Evolutionary conservation across 1,139 yeast genomes (phyloP).

Genomic region (Suhomyces anneliseae): DNA sequence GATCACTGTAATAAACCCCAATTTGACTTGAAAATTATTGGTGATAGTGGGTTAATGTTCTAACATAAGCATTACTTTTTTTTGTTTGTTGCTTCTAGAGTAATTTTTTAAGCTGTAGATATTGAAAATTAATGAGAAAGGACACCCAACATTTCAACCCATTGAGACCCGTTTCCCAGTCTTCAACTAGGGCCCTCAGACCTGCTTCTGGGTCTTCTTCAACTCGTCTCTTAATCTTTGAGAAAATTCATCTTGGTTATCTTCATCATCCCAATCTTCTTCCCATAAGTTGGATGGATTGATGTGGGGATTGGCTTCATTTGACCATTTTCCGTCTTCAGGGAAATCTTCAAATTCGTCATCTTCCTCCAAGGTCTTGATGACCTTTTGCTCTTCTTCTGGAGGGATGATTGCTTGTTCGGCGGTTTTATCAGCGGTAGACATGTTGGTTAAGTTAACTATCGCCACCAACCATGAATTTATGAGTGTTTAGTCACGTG

Average conservation of each 20-base stretch:
- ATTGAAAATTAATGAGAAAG: no score
- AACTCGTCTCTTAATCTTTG: slow-evolving; percentile 59
- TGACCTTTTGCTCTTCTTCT: slow-evolving; percentile 32
- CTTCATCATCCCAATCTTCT: slow-evolving; percentile 95
- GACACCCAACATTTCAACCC: no score
- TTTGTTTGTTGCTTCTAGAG: no score
- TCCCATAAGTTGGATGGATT: slow-evolving; percentile 69
- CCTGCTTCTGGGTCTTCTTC: slow-evolving; percentile 24
- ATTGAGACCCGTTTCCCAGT: neutral
- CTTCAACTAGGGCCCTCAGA: neutral
- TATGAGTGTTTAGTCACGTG: neutral
- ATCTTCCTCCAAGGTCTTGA: slow-evolving; percentile 79
- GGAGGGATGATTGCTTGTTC: slow-evolving; percentile 7
- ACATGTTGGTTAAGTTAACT: slow-evolving; percentile 4
- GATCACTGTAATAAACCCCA: no score
- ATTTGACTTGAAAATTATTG: no score
- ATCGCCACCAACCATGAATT: neutral
- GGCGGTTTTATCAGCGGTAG: slow-evolving; percentile 8
- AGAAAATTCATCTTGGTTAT: slow-evolving; percentile 82
- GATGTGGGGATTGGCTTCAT: slow-evolving; percentile 40
- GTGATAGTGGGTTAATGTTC: no score
- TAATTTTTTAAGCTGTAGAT: no score
- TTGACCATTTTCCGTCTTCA: slow-evolving; percentile 61
- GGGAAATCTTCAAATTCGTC: slow-evolving; percentile 97
- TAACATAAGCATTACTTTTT: no score